phyloP scores from a whole-genome alignment of 1,284 basidiomycete genomes.

The Malassezia nana region DNA sequence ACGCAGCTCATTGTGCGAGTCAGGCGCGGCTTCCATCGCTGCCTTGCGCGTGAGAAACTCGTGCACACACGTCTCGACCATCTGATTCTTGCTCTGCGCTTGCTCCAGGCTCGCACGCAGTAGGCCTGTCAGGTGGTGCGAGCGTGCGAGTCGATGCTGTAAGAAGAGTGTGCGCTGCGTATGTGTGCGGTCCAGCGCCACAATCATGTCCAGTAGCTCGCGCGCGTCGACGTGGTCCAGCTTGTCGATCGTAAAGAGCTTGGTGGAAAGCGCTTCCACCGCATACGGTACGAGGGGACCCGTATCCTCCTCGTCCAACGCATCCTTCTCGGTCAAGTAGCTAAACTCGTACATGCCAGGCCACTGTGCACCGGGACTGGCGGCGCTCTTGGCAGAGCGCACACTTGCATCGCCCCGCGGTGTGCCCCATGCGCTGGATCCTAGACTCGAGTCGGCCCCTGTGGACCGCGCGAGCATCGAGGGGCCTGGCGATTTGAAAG shows the following conservation, averaged over 20 bases:
- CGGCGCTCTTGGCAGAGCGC: neutral
- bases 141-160: slow-evolving; percentile 18
- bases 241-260: slow-evolving; percentile 7
- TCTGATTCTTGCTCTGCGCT: neutral
- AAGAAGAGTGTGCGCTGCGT: slow-evolving; percentile 16
- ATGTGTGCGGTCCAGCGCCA: slow-evolving; percentile 16
- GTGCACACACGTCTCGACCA: slow-evolving; percentile 9
- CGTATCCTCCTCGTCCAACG: slow-evolving; percentile 13
- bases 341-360: slow-evolving; percentile 15
- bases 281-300: slow-evolving; percentile 9
- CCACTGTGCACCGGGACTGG: neutral
- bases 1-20: neutral
- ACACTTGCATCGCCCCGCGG: slow-evolving; percentile 1
- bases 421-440: slow-evolving; percentile 9
- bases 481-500: neutral
- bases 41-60: neutral
- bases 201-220: slow-evolving; percentile 16
- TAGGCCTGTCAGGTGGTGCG: slow-evolving; percentile 8
- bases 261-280: slow-evolving; percentile 11
- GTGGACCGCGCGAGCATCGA: neutral
- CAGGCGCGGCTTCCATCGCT: neutral
- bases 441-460: slow-evolving; percentile 6
- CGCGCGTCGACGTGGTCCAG: slow-evolving; percentile 12
- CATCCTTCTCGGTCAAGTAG: slow-evolving; percentile 15
- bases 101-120: slow-evolving; percentile 5